Evolutionary conservation across 768 basidiomycete genomes (phyloP), one percentile per base, ranked within the genome.

Genomic region (Tulasnella sp.): DNA sequence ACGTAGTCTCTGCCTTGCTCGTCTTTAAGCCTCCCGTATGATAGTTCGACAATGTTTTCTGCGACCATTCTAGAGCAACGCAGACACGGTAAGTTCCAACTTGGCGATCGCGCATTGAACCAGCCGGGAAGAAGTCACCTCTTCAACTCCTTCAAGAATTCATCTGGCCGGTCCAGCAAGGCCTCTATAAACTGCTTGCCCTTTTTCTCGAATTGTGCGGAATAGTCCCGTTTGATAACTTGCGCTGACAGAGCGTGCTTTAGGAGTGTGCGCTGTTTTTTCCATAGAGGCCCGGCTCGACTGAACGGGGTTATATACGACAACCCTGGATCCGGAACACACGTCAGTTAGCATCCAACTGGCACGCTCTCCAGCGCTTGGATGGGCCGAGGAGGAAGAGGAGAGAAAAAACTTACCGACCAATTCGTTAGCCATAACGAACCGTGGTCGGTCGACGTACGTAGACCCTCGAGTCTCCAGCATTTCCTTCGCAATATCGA

Each of bases 401-500:
- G 15, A 13, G 16, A 44, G 16, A 40, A 9, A 40, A 44, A 32
- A 67, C 61, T 67, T 13, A 67, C 61, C 61, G 7, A 67, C 32
- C n/a, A 67, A 5, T 20, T 67, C 61, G 32, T 3, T 6, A 35
- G 16, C 29, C 61, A 67, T 67, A 16, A 72, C 37, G 16, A 72
- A 46, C n/a, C 71, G 11, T 29, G 80, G 80, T 46, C 80, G 70
- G 44, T 79, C 81, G 46, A 77, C 61, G 55, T 80, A 81, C 9
- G 79, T 71, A 9, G 67, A 46, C 15, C 80, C 77, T 23, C 73
- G 69, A 48, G 79, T 80, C 18, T 79, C 80, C 1, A 81, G 48
- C 13, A 81, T 40, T 44, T 80, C 80, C 18, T 32, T 55, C 5
- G 79, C 80, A 20, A 48, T 78, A 29, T 79, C 35, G 23, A 44